Conservation (phyloP, 345 rosid genomes). For the Sisymbrium altissimum region DNA sequence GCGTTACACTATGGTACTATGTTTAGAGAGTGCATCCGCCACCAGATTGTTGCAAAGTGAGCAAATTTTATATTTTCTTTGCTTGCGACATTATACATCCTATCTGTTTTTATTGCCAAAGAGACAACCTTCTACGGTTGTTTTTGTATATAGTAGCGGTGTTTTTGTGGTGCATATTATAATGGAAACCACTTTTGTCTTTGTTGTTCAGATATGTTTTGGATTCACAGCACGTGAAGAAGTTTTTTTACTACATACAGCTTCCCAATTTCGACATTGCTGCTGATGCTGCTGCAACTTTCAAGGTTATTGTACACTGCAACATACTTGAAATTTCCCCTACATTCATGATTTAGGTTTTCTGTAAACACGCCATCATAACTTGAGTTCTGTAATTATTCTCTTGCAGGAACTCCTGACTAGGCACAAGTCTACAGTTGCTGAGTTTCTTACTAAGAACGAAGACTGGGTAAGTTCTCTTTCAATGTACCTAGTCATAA, state of each 20-base stretch:
- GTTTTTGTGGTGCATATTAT: background rate
- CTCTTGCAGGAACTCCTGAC: slow-evolving; percentile 79
- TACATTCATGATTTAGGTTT: background rate
- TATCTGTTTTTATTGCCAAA: background rate
- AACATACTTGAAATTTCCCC: background rate
- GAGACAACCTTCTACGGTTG: background rate
- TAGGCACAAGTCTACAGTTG: slow-evolving; percentile 97
- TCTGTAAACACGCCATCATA: background rate
- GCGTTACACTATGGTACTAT: slow-evolving; percentile 96
- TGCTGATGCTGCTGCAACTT: slow-evolving; percentile 98
- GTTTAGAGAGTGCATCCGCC: slow-evolving; percentile 98
- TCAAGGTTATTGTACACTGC: slow-evolving; percentile 59
- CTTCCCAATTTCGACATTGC: slow-evolving; percentile 97
- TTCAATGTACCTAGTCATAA: background rate
- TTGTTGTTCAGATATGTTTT: slow-evolving; percentile 67
- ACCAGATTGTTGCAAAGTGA: slow-evolving; percentile 93
- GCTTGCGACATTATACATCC: background rate
- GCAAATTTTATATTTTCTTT: slow-evolving; percentile 2
- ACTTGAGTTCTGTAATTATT: slow-evolving; percentile 16
- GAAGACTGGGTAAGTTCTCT: slow-evolving; percentile 77
- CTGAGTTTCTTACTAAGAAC: slow-evolving; percentile 86
- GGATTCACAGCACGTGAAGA: slow-evolving; percentile 82
- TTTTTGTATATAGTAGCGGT: background rate
- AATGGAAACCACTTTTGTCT: background rate
- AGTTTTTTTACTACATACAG: slow-evolving; percentile 86